A percentile compares a stretch with the other conserved stretches of the same genome.
Conservation (phyloP, 352 stramenopile genomes). For the Peronospora tabacina region DNA sequence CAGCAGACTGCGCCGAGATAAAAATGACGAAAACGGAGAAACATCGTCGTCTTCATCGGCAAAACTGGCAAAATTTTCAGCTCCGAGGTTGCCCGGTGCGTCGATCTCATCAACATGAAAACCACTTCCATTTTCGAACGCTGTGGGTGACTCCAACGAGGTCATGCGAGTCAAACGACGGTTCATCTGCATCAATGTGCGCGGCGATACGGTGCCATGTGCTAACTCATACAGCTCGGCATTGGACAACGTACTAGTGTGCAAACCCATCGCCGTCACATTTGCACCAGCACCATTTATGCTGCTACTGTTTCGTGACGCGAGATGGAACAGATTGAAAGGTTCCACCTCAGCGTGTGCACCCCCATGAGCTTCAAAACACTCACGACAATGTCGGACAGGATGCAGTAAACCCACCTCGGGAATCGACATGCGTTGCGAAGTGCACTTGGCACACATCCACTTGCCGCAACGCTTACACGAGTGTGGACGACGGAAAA, state of each 20-base stretch:
- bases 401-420: constrained; percentile 69
- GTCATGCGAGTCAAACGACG: constrained; percentile 50
- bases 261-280: constrained; percentile 8
- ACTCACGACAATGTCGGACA: constrained; percentile 70
- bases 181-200: constrained; percentile 57
- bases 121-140: constrained; percentile 15
- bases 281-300: constrained; percentile 8
- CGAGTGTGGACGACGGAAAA: constrained; percentile 72
- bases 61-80: constrained; percentile 24
- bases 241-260: constrained; percentile 41
- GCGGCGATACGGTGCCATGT: constrained; percentile 68
- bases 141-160: constrained; percentile 75
- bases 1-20: constrained; percentile 33
- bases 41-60: constrained; percentile 33
- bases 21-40: constrained; percentile 23
- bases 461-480: constrained; percentile 83
- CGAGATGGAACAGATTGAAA: constrained; percentile 52
- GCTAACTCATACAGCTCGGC: constrained; percentile 76
- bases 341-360: constrained; percentile 58
- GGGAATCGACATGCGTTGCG: constrained; percentile 71
- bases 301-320: constrained; percentile 3
- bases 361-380: constrained; percentile 64
- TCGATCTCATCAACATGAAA: constrained; percentile 45
- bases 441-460: constrained; percentile 80
- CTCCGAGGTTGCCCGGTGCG: constrained; percentile 27